Base-by-base conservation (phyloP, 257 asterid species). In the Solanum sitiens region DNA sequence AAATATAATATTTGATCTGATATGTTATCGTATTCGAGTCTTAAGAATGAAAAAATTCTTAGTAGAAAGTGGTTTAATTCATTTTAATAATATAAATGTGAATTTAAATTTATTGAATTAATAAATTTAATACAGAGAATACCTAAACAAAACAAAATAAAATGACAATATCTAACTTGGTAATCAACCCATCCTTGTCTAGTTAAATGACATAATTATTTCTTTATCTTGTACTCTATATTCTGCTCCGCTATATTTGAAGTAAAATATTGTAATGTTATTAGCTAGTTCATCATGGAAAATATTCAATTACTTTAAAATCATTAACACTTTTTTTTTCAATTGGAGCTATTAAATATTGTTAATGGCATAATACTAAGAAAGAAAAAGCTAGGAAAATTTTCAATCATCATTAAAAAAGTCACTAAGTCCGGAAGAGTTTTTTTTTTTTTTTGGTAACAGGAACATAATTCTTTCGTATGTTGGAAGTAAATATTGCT, bases 1-100 rank as follows among this genome's bases (percentile, higher is more conserved):
- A 20, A 12, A 15, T 25, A 44, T n/a, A n/a, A n/a, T 8, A 42
- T 8, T 44, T 25, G 18, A 25, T 13, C 0, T 0, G 9, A 77
- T 11, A 14, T 2, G 1, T 0, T 3, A 15, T 9, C 1, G 3
- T 9, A 1, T 8, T 77, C 0, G 39, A 25, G 39, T 21, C 2
- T 27, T 25, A 1, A 44, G 1, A 44, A 44, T 77, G 2, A 76
- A 42, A 1, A n/a, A 23, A 11, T 2, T 74, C 3, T 75, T 39
- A 12, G 0, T 2, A 20, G 1, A 39, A n/a, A 11, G 10, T 21
- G 6, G 2, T 21, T 39, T 74, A 7, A 74, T 6, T n/a, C n/a
- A n/a, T n/a, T n/a, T n/a, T n/a, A n/a, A n/a, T n/a, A n/a, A n/a
- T n/a, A n/a, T n/a, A n/a, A n/a, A n/a, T 37, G 18, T 20, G 20